These are phyloP conservation scores for Diaporthe citrichinensis DNA, from an alignment of 2,329 filamentous ascomycete species.

Conservation along the genomic window DNA sequence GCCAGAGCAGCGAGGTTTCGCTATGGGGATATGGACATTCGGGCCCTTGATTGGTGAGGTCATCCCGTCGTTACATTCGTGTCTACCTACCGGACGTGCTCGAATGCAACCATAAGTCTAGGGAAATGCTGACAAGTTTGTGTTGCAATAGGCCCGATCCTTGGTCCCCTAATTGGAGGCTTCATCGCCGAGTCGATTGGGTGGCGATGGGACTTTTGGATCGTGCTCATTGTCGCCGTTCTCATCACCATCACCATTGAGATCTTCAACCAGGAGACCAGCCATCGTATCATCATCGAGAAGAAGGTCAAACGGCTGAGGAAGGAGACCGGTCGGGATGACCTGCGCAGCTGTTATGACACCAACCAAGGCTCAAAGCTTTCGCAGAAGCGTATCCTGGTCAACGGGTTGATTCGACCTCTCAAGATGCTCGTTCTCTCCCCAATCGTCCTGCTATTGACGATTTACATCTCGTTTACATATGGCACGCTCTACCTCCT, in stretches of 20 bases:
- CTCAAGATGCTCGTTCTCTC: constrained; percentile 61
- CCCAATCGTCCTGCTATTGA: constrained; percentile 61
- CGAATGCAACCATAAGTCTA: neutral
- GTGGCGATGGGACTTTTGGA: constrained; percentile 68
- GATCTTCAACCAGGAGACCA: constrained; percentile 61
- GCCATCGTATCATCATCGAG: constrained; percentile 64
- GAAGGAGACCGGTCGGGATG: constrained; percentile 60
- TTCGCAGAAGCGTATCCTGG: constrained; percentile 48
- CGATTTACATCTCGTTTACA: constrained; percentile 65
- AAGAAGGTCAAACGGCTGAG: constrained; percentile 62
- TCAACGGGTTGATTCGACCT: constrained; percentile 46
- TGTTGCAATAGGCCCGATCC: constrained; percentile 53
- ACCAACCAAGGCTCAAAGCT: constrained; percentile 42
- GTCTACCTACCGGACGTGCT: neutral
- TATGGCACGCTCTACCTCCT: constrained; percentile 68
- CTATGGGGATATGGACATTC: constrained; percentile 65
- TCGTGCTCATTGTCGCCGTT: constrained; percentile 62
- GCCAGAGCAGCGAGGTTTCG: constrained; percentile 60
- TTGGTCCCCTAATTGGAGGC: constrained; percentile 64
- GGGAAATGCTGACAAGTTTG: neutral
- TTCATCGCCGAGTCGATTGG: constrained; percentile 64
- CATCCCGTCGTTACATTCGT: neutral
- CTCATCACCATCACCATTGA: constrained; percentile 54
- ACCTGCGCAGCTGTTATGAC: constrained; percentile 63
- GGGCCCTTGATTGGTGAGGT: constrained; percentile 56